Evolutionary conservation across 257 asterid species (phyloP).

Genomic region (Capsicum pubescens): DNA sequence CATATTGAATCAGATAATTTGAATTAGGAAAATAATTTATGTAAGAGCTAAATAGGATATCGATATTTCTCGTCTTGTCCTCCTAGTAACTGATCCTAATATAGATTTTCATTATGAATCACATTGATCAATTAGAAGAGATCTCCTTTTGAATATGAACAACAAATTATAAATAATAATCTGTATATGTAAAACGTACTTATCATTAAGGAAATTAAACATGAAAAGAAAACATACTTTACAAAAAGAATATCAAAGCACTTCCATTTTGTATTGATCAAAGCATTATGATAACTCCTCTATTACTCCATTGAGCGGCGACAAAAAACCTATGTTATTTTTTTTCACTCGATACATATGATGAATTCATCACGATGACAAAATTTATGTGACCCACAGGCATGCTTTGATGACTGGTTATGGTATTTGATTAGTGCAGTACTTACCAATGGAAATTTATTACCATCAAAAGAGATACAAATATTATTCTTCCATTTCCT

Average conservation of each 20-base stretch:
- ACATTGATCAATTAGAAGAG: neutral
- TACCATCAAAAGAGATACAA: conserved; percentile 49
- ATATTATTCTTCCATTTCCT: conserved; percentile 63
- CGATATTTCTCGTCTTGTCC: neutral
- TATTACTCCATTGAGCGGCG: conserved; percentile 53
- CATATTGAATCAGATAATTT: neutral
- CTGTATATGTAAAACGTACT: neutral
- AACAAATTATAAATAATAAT: neutral
- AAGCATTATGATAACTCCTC: conserved; percentile 53
- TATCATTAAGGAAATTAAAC: neutral
- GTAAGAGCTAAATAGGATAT: neutral
- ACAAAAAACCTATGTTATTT: conserved; percentile 50
- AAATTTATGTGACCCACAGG: conserved; percentile 41
- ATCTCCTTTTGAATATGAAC: neutral
- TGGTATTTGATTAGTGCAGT: conserved; percentile 55
- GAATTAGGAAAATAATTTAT: neutral
- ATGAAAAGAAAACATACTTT: conserved; percentile 37
- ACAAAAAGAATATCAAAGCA: conserved; percentile 54
- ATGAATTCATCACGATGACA: conserved; percentile 57
- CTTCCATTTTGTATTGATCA: conserved; percentile 42
- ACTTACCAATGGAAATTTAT: conserved; percentile 53
- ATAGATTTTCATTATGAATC: neutral
- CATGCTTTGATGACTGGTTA: conserved; percentile 43
- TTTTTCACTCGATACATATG: conserved; percentile 46
- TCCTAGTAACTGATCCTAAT: neutral